Percentiles rank a stretch among this genome's conserved stretches.
Conservation (phyloP, 352 stramenopile species). For the Pythium chondricola region DNA sequence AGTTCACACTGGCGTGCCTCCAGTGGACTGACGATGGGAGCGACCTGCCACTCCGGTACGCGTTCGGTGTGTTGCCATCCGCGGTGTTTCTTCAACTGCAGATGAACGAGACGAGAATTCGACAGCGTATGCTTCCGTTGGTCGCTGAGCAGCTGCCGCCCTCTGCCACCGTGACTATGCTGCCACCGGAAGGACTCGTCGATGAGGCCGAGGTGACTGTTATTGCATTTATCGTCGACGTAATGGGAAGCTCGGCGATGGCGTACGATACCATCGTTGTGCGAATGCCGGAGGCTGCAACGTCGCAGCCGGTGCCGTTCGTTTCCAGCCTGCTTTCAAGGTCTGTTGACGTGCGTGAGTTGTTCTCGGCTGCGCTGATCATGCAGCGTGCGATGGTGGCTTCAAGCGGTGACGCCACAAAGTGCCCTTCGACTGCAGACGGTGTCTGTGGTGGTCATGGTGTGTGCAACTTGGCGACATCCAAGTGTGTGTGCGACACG, state of each 20-base stretch:
- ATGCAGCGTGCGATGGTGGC: constrained; percentile 30
- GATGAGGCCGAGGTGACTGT: constrained; percentile 37
- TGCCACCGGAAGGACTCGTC: constrained; percentile 24
- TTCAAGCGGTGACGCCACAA: background rate
- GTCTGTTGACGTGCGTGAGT: constrained; percentile 2
- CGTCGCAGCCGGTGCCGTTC: constrained; percentile 30
- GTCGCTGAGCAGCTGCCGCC: constrained; percentile 35
- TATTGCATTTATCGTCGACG: constrained; percentile 51
- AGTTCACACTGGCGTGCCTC: constrained; percentile 39
- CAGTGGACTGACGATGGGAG: constrained; percentile 56
- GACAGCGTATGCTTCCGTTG: constrained; percentile 27
- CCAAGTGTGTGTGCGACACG: constrained; percentile 25
- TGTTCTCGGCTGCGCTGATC: constrained; percentile 41
- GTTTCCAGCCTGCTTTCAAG: constrained; percentile 25
- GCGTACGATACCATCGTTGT: constrained; percentile 34
- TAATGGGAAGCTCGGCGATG: constrained; percentile 29
- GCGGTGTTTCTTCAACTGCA: constrained; percentile 21
- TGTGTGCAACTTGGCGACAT: constrained; percentile 21
- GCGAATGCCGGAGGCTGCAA: constrained; percentile 26
- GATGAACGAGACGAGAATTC: constrained; percentile 20
- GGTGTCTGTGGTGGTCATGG: constrained; percentile 29
- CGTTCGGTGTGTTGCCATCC: constrained; percentile 43
- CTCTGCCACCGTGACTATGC: constrained; percentile 27
- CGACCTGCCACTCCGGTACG: constrained; percentile 56
- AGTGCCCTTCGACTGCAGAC: constrained; percentile 7